Evolutionary conservation across 106 monocot genomes (phyloP).

Genomic region (Amphibolis antarctica): DNA sequence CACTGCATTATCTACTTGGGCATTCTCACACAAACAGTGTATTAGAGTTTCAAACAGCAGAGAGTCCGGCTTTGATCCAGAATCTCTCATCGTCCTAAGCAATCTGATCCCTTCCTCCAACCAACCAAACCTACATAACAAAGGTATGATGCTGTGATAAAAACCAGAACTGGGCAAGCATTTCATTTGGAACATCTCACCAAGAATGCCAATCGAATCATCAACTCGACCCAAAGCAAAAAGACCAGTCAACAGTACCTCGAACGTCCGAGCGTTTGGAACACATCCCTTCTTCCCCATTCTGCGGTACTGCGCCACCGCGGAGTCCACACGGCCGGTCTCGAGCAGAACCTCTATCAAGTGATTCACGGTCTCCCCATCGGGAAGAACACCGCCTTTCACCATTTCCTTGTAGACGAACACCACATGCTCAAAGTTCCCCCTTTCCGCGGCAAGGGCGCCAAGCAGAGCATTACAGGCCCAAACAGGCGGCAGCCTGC

Average conservation of each 20-base stretch:
- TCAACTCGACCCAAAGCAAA: conserved; percentile 24
- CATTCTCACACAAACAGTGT: conserved; percentile 25
- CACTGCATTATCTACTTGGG: conserved; percentile 29
- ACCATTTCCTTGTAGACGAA: conserved; percentile 82
- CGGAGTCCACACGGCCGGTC: conserved; percentile 30
- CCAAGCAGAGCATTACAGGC: conserved; percentile 31
- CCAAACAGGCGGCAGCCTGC: conserved; percentile 16
- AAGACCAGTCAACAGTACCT: conserved; percentile 37
- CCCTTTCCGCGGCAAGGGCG: conserved; percentile 15
- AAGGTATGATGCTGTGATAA: conserved; percentile 22
- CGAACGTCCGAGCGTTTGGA: conserved; percentile 48
- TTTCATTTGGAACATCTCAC: conserved; percentile 33
- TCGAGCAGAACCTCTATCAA: conserved; percentile 37
- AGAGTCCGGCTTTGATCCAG: conserved; percentile 13
- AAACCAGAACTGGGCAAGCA: conserved; percentile 23
- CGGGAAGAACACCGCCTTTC: conserved; percentile 38
- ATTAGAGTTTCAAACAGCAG: conserved; percentile 22
- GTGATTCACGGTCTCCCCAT: conserved; percentile 51
- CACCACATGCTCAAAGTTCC: conserved; percentile 21
- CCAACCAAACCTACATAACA: conserved; percentile 30
- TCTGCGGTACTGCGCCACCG: conserved; percentile 36
- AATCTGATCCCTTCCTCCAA: conserved; percentile 32
- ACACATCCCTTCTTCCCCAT: conserved; percentile 49
- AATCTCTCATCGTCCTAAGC: conserved; percentile 35
- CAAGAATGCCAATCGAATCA: conserved; percentile 32